Evolutionary conservation across 202 grass and related monocot species (phyloP).

Genomic region (Setaria viridis): DNA sequence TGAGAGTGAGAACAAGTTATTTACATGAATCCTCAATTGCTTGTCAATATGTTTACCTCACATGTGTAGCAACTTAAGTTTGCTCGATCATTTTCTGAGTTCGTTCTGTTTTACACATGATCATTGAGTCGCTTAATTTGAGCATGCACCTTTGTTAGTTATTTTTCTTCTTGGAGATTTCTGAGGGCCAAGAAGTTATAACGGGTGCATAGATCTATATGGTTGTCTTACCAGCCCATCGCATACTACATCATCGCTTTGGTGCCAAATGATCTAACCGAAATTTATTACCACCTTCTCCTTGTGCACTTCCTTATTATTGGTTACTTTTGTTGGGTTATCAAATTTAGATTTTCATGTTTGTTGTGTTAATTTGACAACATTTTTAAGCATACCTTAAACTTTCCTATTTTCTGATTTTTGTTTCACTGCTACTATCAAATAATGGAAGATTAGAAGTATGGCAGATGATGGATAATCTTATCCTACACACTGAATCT

Average conservation of each 20-base stretch:
- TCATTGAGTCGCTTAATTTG: neutral
- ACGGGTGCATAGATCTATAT: constrained; percentile 52
- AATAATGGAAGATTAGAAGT: neutral
- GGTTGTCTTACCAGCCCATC: constrained; percentile 75
- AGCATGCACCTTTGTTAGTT: constrained; percentile 24
- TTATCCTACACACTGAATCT: constrained; percentile 50
- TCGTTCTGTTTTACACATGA: neutral
- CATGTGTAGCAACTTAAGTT: neutral
- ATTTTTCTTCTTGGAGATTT: constrained; percentile 46
- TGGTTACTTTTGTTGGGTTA: neutral
- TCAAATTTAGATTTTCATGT: neutral
- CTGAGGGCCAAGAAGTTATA: constrained; percentile 35
- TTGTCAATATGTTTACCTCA: neutral
- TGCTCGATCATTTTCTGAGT: neutral
- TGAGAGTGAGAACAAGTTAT: constrained; percentile 30
- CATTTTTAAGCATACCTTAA: neutral
- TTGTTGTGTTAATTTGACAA: neutral
- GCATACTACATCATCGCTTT: constrained; percentile 49
- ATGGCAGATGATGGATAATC: constrained; percentile 49
- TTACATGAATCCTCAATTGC: neutral
- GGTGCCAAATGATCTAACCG: constrained; percentile 70
- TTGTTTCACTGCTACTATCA: neutral
- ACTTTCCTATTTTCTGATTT: neutral
- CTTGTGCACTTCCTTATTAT: neutral
- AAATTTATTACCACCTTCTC: constrained; percentile 20